Base-by-base conservation (phyloP, 345 rosid genomes). In the Pugionium cornutum region DNA sequence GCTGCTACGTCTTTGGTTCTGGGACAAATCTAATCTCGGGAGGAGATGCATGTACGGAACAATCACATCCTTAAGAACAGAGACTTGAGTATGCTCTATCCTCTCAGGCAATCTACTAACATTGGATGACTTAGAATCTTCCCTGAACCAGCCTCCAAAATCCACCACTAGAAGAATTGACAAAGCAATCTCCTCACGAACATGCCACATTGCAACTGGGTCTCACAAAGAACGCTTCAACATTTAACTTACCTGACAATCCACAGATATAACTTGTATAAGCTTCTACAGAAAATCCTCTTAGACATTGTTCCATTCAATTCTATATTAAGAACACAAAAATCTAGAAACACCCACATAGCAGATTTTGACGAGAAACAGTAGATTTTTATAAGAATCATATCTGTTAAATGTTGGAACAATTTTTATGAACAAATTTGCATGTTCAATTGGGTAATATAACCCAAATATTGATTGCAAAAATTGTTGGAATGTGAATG, bases 131-230 rank as follows among this genome's bases (percentile, higher is more conserved):
- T 86, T 88, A 0, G 87, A 79, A 79, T 94, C 99, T 48, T 83
- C 83, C 84, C 83, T 82, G 54, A 73, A 83, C 99, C 99, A 94
- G 47, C 97, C 97, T 58, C 99, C 96, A 70, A 94, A 94, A 80
- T 94, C 99, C 8, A 94, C 99, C 57, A 86, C 97, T n/a, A 94
- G 82, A 30, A 90, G 88, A 77, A 86, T 62, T 3, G 99, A 90
- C 0, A 86, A 83, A 8, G 96, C 92, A 69, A 88, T 85, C 81
- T 94, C 85, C 34, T 79, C 85, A 75, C 79, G 80, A 41, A 90
- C 86, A 77, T 90, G 99, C 99, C 99, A 90, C 96, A 90, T 86
- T 52, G 97, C 96, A 72, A 90, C 92, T 4, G 97, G 97, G 97
- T 94, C 99, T 94, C 97, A 86, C 89, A 94, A 88, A 89, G 18